Conservation (phyloP, 768 basidiomycete genomes). For the Calocera viscosa region DNA sequence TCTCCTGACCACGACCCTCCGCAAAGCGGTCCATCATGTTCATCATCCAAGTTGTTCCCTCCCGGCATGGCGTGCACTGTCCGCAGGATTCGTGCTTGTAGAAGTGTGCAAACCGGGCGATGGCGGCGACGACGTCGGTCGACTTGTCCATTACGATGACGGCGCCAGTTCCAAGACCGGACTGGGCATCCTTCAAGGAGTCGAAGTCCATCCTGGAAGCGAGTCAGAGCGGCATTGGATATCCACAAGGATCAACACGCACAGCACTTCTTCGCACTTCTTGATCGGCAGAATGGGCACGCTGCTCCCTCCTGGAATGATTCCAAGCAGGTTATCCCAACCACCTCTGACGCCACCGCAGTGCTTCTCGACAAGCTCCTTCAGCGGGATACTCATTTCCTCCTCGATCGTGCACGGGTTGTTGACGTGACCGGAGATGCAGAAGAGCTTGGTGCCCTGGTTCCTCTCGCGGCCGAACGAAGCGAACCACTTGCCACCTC, state of each 20-base stretch:
- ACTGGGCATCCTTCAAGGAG: slow-evolving; percentile 88
- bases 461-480: slow-evolving; percentile 84
- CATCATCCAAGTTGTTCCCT: slow-evolving; percentile 98
- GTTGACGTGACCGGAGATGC: slow-evolving; percentile 94
- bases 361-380: slow-evolving; percentile 91
- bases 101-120: slow-evolving; percentile 88
- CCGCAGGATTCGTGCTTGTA: slow-evolving; percentile 99
- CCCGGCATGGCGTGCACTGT: slow-evolving; percentile 88
- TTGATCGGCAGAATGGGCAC: slow-evolving; percentile 83
- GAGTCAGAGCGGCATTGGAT: neutral
- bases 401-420: slow-evolving; percentile 97
- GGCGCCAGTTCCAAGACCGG: slow-evolving; percentile 95
- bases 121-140: slow-evolving; percentile 87
- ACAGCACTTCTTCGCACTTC: slow-evolving; percentile 79
- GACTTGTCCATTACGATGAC: slow-evolving; percentile 99
- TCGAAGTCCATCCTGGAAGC: slow-evolving; percentile 84
- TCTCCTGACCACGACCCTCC: slow-evolving; percentile 74
- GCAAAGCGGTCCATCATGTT: slow-evolving; percentile 99
- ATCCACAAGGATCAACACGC: slow-evolving; percentile 24
- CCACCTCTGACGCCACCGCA: slow-evolving; percentile 90
- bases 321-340: slow-evolving; percentile 95
- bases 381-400: slow-evolving; percentile 95
- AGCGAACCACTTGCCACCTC: slow-evolving; percentile 84
- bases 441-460: slow-evolving; percentile 93
- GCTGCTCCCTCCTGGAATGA: slow-evolving; percentile 87